A percentile compares a stretch with the other conserved stretches of the same genome.
These are phyloP conservation scores for Medicago truncatula DNA, from an alignment of 306 rosid species.

Conservation along the genomic window DNA sequence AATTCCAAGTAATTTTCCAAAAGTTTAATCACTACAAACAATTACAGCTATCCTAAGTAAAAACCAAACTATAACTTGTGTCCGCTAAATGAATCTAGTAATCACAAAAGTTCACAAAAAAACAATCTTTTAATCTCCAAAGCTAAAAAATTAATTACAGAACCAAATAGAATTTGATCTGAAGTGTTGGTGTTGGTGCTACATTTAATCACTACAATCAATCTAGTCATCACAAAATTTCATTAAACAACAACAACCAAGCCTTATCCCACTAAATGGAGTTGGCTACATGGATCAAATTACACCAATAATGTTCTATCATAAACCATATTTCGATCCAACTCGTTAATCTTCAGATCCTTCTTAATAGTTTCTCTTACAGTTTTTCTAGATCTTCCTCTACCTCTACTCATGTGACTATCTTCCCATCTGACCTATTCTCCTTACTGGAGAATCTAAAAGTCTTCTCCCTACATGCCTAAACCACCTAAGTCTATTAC, in stretches of 20 bases:
- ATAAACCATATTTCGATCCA: too few species aligned
- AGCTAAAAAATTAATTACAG: neutral
- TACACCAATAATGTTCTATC: too few species aligned
- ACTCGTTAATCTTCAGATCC: too few species aligned
- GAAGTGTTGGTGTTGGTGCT: neutral
- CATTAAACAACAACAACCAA: neutral
- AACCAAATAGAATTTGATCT: neutral
- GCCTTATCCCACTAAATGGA: too few species aligned
- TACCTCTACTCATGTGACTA: too few species aligned
- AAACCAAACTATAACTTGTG: neutral
- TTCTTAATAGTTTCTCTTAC: too few species aligned
- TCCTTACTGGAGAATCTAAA: too few species aligned
- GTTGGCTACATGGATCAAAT: too few species aligned
- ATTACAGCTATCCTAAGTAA: neutral
- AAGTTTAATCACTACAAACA: neutral
- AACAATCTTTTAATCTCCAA: neutral
- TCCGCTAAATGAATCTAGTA: too few species aligned
- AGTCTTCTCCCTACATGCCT: too few species aligned
- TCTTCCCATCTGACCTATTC: too few species aligned
- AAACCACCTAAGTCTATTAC: neutral
- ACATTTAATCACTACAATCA: neutral
- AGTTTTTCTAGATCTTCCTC: too few species aligned
- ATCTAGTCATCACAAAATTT: conserved; percentile 11
- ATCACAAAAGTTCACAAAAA: neutral
- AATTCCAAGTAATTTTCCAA: conserved; percentile 3